phyloP scores from a whole-genome alignment of 257 asterid genomes.

The Rubia yunnanensis region DNA sequence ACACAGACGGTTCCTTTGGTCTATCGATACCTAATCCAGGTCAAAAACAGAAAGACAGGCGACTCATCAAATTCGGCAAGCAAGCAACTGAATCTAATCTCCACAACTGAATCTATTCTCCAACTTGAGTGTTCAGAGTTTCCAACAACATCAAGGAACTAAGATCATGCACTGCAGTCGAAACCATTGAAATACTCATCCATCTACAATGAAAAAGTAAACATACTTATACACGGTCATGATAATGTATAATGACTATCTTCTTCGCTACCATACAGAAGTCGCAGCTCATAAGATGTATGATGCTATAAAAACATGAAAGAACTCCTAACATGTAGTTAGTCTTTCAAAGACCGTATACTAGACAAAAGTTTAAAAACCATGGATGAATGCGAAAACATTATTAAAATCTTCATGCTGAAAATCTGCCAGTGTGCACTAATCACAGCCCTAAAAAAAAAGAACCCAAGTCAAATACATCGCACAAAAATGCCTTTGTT shows the following conservation, averaged over 20 bases:
- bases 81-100: background rate
- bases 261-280: background rate
- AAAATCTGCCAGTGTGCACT: constrained; percentile 18
- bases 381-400: background rate
- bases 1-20: background rate
- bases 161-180: constrained; percentile 11
- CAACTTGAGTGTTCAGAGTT: background rate
- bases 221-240: constrained; percentile 10
- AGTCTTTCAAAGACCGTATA: background rate
- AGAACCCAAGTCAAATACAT: constrained; percentile 8
- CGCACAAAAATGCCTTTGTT: background rate
- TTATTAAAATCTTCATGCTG: constrained; percentile 13
- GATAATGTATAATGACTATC: background rate
- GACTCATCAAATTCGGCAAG: background rate
- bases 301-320: background rate
- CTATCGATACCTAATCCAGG: background rate
- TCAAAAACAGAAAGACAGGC: background rate
- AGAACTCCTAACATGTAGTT: background rate
- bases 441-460: constrained; percentile 23
- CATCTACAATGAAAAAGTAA: constrained; percentile 25
- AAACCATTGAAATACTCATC: constrained; percentile 24
- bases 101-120: constrained; percentile 5
- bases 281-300: constrained; percentile 1
- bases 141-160: constrained; percentile 15
- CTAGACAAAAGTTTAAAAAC: background rate